These are phyloP conservation scores for Mycena pura DNA, from an alignment of 768 basidiomycete species.

Conservation along the genomic window DNA sequence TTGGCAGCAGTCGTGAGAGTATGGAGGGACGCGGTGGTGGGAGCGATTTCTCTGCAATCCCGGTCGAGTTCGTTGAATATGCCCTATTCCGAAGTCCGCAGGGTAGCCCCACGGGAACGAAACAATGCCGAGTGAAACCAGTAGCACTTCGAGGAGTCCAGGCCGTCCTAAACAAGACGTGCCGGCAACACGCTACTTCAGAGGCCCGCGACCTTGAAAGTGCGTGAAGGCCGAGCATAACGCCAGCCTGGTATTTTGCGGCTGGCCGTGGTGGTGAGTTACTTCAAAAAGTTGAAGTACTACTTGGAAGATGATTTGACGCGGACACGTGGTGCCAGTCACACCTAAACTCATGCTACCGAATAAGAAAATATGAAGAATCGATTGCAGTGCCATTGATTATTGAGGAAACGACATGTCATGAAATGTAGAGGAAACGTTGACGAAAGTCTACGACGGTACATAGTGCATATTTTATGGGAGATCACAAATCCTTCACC, in stretches of 20 bases:
- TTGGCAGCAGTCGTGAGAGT: slow-evolving; percentile 32
- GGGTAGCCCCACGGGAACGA: background rate
- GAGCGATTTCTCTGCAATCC: slow-evolving; percentile 14
- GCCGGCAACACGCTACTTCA: slow-evolving; percentile 15
- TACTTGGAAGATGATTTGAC: background rate
- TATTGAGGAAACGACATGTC: too few species aligned
- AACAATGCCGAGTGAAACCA: slow-evolving; percentile 1
- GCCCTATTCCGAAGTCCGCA: background rate
- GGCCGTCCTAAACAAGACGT: slow-evolving; percentile 15
- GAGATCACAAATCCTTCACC: slow-evolving; percentile 9
- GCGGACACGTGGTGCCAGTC: too few species aligned
- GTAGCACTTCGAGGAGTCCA: slow-evolving; percentile 8
- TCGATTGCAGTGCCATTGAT: too few species aligned
- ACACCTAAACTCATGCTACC: too few species aligned
- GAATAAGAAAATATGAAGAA: background rate
- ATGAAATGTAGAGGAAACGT: too few species aligned
- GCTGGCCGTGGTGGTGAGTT: background rate
- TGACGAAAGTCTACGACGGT: too few species aligned
- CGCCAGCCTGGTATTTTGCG: slow-evolving; percentile 6
- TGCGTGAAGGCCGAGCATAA: slow-evolving; percentile 21
- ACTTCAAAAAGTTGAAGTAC: background rate
- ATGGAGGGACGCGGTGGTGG: slow-evolving; percentile 24
- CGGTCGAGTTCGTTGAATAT: slow-evolving; percentile 23
- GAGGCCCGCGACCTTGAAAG: slow-evolving; percentile 14
- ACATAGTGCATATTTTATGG: background rate